Evolutionary conservation across 345 rosid genomes (phyloP).

Genomic region (Clarkia xantiana): DNA sequence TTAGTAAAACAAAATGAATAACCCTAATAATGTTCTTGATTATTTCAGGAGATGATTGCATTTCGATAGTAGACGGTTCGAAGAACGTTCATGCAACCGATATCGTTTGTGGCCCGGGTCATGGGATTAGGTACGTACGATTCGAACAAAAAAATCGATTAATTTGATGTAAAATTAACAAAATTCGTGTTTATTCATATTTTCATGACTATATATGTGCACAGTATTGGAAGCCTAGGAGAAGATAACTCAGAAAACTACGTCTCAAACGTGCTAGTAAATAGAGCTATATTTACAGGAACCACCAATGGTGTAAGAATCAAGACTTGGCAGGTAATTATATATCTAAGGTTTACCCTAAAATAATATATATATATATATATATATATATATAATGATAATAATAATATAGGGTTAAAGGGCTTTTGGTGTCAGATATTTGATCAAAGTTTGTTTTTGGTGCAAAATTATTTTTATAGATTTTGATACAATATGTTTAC

Average conservation of each 20-base stretch:
- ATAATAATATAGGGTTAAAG: no score
- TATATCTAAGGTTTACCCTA: neutral
- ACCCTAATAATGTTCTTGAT: neutral
- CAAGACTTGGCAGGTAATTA: conserved; percentile 86
- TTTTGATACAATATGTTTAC: no score
- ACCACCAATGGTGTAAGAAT: conserved; percentile 78
- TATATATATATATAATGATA: no score
- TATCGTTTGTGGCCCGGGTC: conserved; percentile 87
- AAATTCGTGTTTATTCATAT: no score
- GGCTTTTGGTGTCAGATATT: no score
- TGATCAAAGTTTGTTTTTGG: no score
- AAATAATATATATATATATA: no score
- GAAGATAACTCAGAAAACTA: conserved; percentile 34
- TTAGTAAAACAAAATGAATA: no score
- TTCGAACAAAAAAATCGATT: no score
- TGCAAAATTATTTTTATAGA: no score
- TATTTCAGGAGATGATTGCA: conserved; percentile 78
- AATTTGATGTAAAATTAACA: no score
- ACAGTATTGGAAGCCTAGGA: conserved; percentile 86
- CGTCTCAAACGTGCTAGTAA: conserved; percentile 65
- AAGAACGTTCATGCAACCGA: conserved; percentile 51
- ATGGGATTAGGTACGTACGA: conserved; percentile 59
- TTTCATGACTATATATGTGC: no score
- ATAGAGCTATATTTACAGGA: conserved; percentile 48
- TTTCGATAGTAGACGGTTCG: conserved; percentile 84